These are phyloP conservation scores for Yamadazyma dushanensis DNA, from an alignment of 1,139 yeast genomes.

Conservation along the genomic window DNA sequence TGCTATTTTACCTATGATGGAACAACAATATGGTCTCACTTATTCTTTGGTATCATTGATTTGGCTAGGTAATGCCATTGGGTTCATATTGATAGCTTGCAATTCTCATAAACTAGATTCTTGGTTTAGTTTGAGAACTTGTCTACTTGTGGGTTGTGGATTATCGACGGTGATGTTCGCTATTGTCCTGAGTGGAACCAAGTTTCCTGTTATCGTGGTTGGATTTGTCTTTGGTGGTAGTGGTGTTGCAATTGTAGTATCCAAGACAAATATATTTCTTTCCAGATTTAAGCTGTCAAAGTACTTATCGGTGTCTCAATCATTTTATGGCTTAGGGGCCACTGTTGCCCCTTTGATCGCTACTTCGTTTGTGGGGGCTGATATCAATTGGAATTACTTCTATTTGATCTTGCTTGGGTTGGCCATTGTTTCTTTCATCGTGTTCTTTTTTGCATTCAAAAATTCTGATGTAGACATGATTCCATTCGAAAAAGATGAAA, in stretches of 20 bases:
- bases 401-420: slow-evolving; percentile 49
- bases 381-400: slow-evolving; percentile 53
- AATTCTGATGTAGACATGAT: slow-evolving; percentile 44
- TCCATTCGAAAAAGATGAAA: slow-evolving; percentile 27
- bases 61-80: slow-evolving; percentile 46
- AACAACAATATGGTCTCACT: slow-evolving; percentile 32
- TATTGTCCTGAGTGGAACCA: slow-evolving; percentile 36
- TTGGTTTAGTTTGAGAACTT: slow-evolving; percentile 39
- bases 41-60: slow-evolving; percentile 45
- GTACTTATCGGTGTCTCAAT: slow-evolving; percentile 56
- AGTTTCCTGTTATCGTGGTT: slow-evolving; percentile 44
- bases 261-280: slow-evolving; percentile 60
- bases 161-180: slow-evolving; percentile 37
- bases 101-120: slow-evolving; percentile 39
- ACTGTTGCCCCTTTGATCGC: slow-evolving; percentile 58
- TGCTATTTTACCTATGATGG: slow-evolving; percentile 45
- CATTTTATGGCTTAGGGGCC: slow-evolving; percentile 64
- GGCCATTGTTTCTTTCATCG: slow-evolving; percentile 25
- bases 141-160: slow-evolving; percentile 34
- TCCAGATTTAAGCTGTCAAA: slow-evolving; percentile 49
- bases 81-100: slow-evolving; percentile 43
- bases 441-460: slow-evolving; percentile 36
- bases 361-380: slow-evolving; percentile 49
- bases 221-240: slow-evolving; percentile 60
- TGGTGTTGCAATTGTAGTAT: slow-evolving; percentile 54